Base-by-base conservation (phyloP, 768 basidiomycete genomes). In the Pleurotus ostreatus region DNA sequence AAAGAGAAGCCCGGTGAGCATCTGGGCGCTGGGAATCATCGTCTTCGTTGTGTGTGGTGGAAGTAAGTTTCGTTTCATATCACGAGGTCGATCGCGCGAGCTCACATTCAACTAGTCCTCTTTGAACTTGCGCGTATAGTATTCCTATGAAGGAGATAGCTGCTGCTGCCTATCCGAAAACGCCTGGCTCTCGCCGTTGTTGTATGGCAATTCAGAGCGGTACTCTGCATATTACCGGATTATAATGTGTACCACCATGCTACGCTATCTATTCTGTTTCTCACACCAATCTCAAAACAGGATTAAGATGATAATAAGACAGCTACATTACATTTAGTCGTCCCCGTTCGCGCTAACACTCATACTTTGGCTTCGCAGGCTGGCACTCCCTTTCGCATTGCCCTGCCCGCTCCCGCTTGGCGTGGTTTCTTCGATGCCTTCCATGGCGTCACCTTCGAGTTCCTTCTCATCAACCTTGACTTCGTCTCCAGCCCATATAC, bases 401-500 rank as follows among this genome's bases (percentile, higher is more conserved):
- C 45, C 44, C 56, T 60, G 38, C 23, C 61, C 63, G 23, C 67
- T 64, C 62, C 63, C 13, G 58, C 59, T 60, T 61, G 18, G 61
- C 52, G 62, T 70, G 56, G 71, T 70, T 55, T 63, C 67, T 68
- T 90, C 89, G 3, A 89, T 64, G 22, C 86, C 89, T 63, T 92
- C 82, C 89, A 91, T 91, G 9, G 80, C 78, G 59, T 89, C 88
- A 45, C 76, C 76, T 67, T 96, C 94, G 55, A 97, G 75, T 65
- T 96, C 92, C 68, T 86, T 87, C 59, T 89, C 87, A 57, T 92
- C 85, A 26, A 96, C 79, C 63, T 84, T 88, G 57, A 94, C 84
- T 61, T 88, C 89, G 52, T 94, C 95, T 2, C 91, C 92, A 2
- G 92, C 91, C 85, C 92, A 95, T 30, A 98, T 86, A 18, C 92